Evolutionary conservation across 345 rosid genomes (phyloP).

Genomic region (Murraya koenigii): DNA sequence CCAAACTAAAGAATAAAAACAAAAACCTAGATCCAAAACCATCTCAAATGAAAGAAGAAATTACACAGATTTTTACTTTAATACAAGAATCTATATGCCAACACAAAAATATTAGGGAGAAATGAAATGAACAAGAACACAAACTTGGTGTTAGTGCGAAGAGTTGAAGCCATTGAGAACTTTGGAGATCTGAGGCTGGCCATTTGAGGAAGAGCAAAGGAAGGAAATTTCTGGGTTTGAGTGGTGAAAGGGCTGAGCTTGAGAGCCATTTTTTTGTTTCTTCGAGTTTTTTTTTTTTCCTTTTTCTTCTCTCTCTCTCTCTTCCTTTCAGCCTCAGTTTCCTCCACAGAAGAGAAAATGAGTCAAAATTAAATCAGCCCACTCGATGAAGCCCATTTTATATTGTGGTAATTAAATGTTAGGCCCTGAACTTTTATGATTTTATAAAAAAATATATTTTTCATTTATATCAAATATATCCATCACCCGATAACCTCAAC

Average conservation of each 20-base stretch:
- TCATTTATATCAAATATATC: background rate
- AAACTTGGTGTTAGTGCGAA: slow-evolving; percentile 60
- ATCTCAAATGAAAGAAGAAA: slow-evolving; percentile 12
- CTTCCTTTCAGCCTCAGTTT: slow-evolving; percentile 23
- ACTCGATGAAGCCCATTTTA: background rate
- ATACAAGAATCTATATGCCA: background rate
- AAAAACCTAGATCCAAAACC: slow-evolving; percentile 31
- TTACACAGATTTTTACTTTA: background rate
- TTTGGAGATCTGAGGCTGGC: slow-evolving; percentile 75
- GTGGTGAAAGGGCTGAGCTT: slow-evolving; percentile 55
- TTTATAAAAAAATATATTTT: no score
- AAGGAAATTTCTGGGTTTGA: slow-evolving; percentile 51
- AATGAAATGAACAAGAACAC: slow-evolving; percentile 13
- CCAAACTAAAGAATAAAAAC: slow-evolving; percentile 1
- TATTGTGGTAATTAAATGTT: no score
- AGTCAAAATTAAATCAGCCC: background rate
- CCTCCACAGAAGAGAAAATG: slow-evolving; percentile 19
- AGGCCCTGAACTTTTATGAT: background rate
- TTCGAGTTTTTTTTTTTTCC: background rate
- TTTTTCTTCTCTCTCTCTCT: background rate
- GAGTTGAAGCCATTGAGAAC: slow-evolving; percentile 68
- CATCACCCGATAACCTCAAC: background rate
- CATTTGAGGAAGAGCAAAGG: slow-evolving; percentile 60
- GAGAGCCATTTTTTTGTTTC: slow-evolving; percentile 47
- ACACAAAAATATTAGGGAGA: background rate